phyloP scores from a whole-genome alignment of 164 flowering plant genomes.

The Tetracentron sinense region DNA sequence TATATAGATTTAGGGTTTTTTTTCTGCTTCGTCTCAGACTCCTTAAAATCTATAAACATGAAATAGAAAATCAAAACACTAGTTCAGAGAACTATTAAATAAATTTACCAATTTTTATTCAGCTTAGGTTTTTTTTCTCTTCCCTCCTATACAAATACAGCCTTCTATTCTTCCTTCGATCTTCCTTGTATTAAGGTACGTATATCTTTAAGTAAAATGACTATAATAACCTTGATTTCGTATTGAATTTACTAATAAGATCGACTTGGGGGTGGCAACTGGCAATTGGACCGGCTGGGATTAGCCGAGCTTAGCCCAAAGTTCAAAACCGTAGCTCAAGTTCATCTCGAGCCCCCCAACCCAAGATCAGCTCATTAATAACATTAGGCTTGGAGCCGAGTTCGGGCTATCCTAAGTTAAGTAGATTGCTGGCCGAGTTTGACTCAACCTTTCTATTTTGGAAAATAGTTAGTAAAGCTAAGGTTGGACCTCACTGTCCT shows the following conservation, averaged over 20 bases:
- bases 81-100: background rate
- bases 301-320: too few species aligned
- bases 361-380: too few species aligned
- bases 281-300: too few species aligned
- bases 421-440: too few species aligned
- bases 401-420: too few species aligned
- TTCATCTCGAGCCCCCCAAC: too few species aligned
- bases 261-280: background rate
- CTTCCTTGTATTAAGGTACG: background rate
- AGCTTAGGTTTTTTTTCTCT: background rate
- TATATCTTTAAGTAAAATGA: background rate
- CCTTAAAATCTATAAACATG: background rate
- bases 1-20: background rate
- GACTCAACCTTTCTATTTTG: too few species aligned
- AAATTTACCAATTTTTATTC: background rate
- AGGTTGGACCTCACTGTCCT: too few species aligned
- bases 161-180: background rate
- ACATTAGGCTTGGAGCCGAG: too few species aligned
- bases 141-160: background rate
- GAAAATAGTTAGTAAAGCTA: too few species aligned
- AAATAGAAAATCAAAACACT: background rate
- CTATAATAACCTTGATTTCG: background rate
- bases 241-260: too few species aligned
- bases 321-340: too few species aligned
- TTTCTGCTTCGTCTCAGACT: background rate